Conservation (phyloP, 1,284 basidiomycete species). For the Serendipita sp. region DNA sequence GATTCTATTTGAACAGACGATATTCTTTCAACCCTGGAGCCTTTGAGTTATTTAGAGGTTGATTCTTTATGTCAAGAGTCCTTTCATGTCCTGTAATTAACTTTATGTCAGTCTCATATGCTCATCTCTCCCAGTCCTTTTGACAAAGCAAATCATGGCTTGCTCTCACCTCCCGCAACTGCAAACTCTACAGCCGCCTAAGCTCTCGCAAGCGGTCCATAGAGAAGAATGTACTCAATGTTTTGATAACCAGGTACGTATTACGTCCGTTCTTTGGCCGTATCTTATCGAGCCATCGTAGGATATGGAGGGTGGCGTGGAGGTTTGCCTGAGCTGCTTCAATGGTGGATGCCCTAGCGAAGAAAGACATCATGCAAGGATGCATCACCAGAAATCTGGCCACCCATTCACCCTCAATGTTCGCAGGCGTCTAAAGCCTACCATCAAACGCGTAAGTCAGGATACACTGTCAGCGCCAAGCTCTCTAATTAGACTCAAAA, state of each 20-base stretch:
- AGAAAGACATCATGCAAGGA: slow-evolving; percentile 53
- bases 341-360: slow-evolving; percentile 68
- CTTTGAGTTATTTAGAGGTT: no score
- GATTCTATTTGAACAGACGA: no score
- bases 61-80: no score
- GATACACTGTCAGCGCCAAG: not conserved
- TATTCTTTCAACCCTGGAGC: no score
- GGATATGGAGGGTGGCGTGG: slow-evolving; percentile 65
- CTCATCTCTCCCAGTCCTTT: not conserved
- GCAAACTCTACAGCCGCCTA: slow-evolving; percentile 13
- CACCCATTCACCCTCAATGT: slow-evolving; percentile 77
- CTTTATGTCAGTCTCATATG: not conserved
- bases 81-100: no score
- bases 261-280: slow-evolving; percentile 4
- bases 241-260: slow-evolving; percentile 78
- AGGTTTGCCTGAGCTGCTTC: slow-evolving; percentile 88
- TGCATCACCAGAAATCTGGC: slow-evolving; percentile 55
- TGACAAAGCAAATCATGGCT: not conserved
- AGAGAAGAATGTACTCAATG: slow-evolving; percentile 90
- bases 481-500: not conserved
- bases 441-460: slow-evolving; percentile 47
- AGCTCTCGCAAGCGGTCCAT: slow-evolving; percentile 45
- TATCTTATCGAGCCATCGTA: slow-evolving; percentile 20
- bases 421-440: slow-evolving; percentile 57
- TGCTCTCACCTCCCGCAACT: slow-evolving; percentile 16